Evolutionary conservation across 768 basidiomycete genomes (phyloP), one percentile per base, ranked within the genome.

Genomic region (Serendipita sp.): DNA sequence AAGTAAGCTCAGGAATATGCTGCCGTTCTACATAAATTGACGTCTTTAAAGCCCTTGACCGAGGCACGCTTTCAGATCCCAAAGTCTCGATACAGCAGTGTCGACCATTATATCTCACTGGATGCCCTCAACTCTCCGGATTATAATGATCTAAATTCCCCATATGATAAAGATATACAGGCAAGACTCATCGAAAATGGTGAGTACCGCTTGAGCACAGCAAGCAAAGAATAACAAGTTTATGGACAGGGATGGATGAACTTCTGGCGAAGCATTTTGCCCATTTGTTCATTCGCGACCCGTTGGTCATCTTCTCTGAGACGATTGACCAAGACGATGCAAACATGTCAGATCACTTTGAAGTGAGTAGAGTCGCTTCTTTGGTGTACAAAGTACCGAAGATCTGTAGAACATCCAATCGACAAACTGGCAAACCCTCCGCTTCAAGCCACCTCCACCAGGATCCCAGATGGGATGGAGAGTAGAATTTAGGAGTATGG

Each of bases 401-500:
- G 15, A 15, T 33, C 55, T n/a, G 23, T 37, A 95, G 88, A 98
- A 97, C 70, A 86, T 99, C 29, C 96, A 99, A 81, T 98, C 96
- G 1, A 99, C 96, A 3, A 99, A 99, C 71, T 99, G 96, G 96
- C 96, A 99, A 75, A 97, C 96, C 0, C 78, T 99, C 36, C 83
- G 96, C 55, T 99, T 99, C 81, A 99, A 99, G 73, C 96, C 96
- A 2, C 96, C 96, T 11, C 95, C 96, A 31, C 86, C 90, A 3
- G 85, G 88, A 63, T 92, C 95, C 3, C 73, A 83, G 4, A 97
- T 98, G 63, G 96, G 95, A 36, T 99, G 96, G 96, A 81, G 96
- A 44, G 95, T 98, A 3, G 96, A 99, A 73, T 99, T 99, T 75
- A 80, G 96, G 64, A 91, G 89, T 72, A 98, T 98, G 96, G 96